A percentile compares a stretch with the other conserved stretches of the same genome.
phyloP scores from a whole-genome alignment of 139 green algal genomes.

The Auxenochlorella pyrenoidosa region DNA sequence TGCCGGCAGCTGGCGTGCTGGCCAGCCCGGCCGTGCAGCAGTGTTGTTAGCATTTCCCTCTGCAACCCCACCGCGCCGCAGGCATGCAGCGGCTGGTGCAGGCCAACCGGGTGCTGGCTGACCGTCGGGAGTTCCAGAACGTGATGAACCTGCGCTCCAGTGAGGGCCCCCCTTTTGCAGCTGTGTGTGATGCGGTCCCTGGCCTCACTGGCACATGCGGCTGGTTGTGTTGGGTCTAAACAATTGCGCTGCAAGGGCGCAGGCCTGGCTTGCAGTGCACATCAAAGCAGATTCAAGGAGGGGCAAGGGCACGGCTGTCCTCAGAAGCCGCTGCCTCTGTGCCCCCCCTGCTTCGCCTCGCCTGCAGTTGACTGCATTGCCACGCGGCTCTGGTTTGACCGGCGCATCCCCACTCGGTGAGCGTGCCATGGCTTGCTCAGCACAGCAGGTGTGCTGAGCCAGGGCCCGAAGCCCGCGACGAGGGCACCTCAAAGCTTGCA shows the following conservation, averaged over 20 bases:
- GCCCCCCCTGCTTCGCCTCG: not conserved
- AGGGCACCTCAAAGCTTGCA: too few relatives aligned
- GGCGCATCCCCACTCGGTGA: slow-evolving; percentile 49
- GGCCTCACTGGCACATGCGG: not conserved
- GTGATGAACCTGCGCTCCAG: slow-evolving; percentile 78
- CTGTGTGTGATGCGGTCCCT: too few relatives aligned
- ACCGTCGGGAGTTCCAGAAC: slow-evolving; percentile 62
- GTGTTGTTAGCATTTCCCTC: too few relatives aligned
- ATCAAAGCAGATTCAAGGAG: too few relatives aligned
- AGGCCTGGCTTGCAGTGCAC: too few relatives aligned
- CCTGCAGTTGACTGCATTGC: slow-evolving; percentile 77
- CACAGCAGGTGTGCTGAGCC: too few relatives aligned
- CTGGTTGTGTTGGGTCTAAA: not conserved
- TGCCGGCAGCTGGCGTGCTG: not conserved
- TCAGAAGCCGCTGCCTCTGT: too few relatives aligned
- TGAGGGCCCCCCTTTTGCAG: not conserved
- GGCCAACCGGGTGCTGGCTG: slow-evolving; percentile 58
- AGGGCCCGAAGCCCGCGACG: too few relatives aligned
- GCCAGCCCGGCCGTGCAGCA: not conserved
- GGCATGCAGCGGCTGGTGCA: slow-evolving; percentile 90
- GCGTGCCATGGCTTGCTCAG: not conserved
- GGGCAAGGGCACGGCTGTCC: too few relatives aligned
- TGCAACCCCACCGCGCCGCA: too few relatives aligned
- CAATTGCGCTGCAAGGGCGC: too few relatives aligned
- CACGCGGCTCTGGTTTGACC: slow-evolving; percentile 83